Percentiles rank a stretch among this genome's conserved stretches.
Evolutionary conservation across 169 alveolate species (phyloP).

Genomic region (Plasmodium adleri): DNA sequence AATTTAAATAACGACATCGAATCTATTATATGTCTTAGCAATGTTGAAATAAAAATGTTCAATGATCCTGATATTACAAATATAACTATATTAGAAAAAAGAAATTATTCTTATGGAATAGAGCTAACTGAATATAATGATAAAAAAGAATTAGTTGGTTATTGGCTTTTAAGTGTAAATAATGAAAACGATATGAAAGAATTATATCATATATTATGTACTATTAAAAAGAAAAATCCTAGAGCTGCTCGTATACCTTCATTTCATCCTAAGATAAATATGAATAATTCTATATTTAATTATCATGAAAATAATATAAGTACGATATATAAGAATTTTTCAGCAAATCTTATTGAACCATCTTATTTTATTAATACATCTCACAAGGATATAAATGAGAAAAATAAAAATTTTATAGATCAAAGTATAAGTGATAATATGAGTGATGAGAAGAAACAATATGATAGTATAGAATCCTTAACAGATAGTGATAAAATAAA

Average conservation of each 20-base stretch:
- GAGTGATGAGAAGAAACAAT: background rate
- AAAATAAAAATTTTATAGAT: background rate
- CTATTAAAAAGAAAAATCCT: constrained; percentile 29
- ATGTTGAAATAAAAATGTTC: constrained; percentile 40
- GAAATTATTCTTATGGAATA: constrained; percentile 61
- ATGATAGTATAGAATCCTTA: constrained; percentile 15
- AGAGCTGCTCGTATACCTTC: constrained; percentile 21
- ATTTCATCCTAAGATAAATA: constrained; percentile 71
- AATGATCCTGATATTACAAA: constrained; percentile 45
- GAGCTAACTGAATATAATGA: constrained; percentile 69
- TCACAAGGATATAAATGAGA: background rate
- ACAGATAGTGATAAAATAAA: background rate
- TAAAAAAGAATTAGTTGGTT: constrained; percentile 52
- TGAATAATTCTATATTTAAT: constrained; percentile 35
- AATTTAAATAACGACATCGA: constrained; percentile 44
- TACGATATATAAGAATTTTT: constrained; percentile 51
- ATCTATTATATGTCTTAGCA: constrained; percentile 35
- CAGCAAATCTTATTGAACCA: constrained; percentile 20
- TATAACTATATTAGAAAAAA: constrained; percentile 53
- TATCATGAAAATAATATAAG: constrained; percentile 44
- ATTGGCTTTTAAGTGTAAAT: constrained; percentile 52
- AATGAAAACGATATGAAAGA: constrained; percentile 24
- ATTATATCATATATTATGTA: constrained; percentile 6
- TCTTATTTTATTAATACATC: background rate
- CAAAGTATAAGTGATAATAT: too few species aligned